These are phyloP conservation scores for Candida wancherniae DNA, from an alignment of 805 yeast genomes.

Conservation along the genomic window DNA sequence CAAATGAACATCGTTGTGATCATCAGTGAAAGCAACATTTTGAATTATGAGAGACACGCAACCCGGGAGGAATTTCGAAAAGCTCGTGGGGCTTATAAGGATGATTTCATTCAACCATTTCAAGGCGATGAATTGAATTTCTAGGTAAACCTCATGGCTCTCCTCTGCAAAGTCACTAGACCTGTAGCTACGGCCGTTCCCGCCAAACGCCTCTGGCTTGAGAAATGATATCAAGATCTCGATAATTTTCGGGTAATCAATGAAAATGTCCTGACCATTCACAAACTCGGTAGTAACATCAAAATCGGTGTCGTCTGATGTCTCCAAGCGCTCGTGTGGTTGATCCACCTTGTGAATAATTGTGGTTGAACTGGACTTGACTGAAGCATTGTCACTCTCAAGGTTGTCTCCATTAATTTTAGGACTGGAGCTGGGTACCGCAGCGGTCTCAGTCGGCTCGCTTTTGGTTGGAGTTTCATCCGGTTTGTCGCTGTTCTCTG, in stretches of 20 bases:
- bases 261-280: conserved; percentile 65
- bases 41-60: conserved; percentile 61
- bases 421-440: too few relatives aligned
- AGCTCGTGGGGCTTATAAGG: conserved; percentile 68
- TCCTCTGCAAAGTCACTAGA: conserved; percentile 29
- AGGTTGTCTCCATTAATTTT: too few relatives aligned
- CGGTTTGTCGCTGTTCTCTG: not conserved
- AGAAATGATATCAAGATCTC: conserved; percentile 78
- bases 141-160: conserved; percentile 37
- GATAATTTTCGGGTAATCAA: conserved; percentile 76
- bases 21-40: conserved; percentile 32
- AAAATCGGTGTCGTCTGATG: too few relatives aligned
- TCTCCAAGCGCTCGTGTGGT: too few relatives aligned
- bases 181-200: conserved; percentile 11
- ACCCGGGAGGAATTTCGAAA: conserved; percentile 69
- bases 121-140: conserved; percentile 73
- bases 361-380: conserved; percentile 24
- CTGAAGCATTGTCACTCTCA: conserved; percentile 15
- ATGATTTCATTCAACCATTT: conserved; percentile 78
- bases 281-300: conserved; percentile 27
- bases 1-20: conserved; percentile 33
- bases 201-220: conserved; percentile 27
- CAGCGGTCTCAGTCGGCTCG: too few relatives aligned
- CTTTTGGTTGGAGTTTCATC: conserved; percentile 1
- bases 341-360: conserved; percentile 15